These are phyloP conservation scores for Osmanthus fragrans DNA, from an alignment of 257 asterid genomes.

Conservation along the genomic window DNA sequence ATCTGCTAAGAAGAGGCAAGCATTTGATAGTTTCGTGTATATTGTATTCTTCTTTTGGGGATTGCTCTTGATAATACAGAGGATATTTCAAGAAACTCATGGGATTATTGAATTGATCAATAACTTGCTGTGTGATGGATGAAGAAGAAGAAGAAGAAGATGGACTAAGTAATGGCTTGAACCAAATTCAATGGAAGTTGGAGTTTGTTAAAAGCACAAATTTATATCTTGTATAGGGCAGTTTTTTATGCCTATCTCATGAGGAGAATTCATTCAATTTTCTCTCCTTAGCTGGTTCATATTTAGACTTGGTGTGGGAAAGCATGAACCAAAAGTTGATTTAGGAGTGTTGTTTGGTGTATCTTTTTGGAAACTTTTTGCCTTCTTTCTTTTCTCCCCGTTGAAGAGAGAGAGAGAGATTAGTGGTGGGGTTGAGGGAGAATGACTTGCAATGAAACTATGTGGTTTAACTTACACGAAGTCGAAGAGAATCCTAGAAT, in stretches of 20 bases:
- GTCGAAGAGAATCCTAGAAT: slow-evolving; percentile 53
- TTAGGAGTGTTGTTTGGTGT: slow-evolving; percentile 59
- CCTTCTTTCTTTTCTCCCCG: slow-evolving; percentile 14
- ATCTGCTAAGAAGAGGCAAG: slow-evolving; percentile 72
- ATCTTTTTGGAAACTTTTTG: slow-evolving; percentile 53
- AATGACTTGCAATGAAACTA: slow-evolving; percentile 42
- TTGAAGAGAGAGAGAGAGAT: slow-evolving; percentile 10
- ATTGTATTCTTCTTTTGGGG: slow-evolving; percentile 9
- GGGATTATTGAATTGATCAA: slow-evolving; percentile 22
- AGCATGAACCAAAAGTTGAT: slow-evolving; percentile 42
- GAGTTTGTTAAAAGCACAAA: slow-evolving; percentile 41
- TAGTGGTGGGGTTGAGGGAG: slow-evolving; percentile 72
- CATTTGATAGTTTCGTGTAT: slow-evolving; percentile 49
- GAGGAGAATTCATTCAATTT: slow-evolving; percentile 17
- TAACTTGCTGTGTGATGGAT: slow-evolving; percentile 26
- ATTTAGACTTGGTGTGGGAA: slow-evolving; percentile 69
- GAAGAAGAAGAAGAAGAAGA: slow-evolving; percentile 24
- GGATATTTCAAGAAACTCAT: slow-evolving; percentile 58
- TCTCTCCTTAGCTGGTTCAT: slow-evolving; percentile 35
- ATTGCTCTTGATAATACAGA: slow-evolving; percentile 37
- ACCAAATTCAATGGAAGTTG: slow-evolving; percentile 57
- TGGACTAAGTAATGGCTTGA: slow-evolving; percentile 44
- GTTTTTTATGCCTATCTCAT: slow-evolving; percentile 36
- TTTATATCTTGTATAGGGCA: slow-evolving; percentile 47
- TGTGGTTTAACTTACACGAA: slow-evolving; percentile 35